Base-by-base conservation (phyloP, 1,284 basidiomycete species). In the Sporisorium scitamineum region DNA sequence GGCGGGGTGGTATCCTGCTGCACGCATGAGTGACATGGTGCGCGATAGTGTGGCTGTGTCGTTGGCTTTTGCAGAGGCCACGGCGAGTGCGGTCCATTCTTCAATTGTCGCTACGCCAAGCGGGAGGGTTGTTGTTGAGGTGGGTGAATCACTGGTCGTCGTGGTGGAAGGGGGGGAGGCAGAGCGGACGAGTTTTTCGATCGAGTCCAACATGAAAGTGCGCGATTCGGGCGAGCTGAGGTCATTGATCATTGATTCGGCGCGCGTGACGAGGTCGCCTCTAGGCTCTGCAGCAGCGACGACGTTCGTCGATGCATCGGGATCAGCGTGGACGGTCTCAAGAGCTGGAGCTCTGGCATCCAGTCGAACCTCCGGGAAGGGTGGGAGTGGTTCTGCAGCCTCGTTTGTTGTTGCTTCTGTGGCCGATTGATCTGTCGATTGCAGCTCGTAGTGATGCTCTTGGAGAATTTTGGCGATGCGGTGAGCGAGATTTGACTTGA, bases 21-120 rank as follows among this genome's bases (percentile, higher is more conserved):
- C n/a, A 20, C 70, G 47, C 75, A 81, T 77, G 22, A 77, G 56
- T 1, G 48, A 34, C 1, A 83, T 47, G 18, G 70, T 65, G 11
- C 76, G 54, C 5, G 41, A 10, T 3, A 78, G 57, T 2, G 66
- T 69, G 2, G 47, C 42, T 2, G 26, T 26, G 29, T 81, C 80
- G 47, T 54, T 39, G 2, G 72, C 63, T 10, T 54, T 52, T 3
- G 80, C 81, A 2, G 72, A 78, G 0, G 78, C 37, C 13, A 80
- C 67, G 16, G 79, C 78, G 8, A 83, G 54, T 0, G 80, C 79
- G 5, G 55, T 62, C 81, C 81, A 83, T 44, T 80, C 81, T 16
- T 74, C 52, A 14, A 50, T 52, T 0, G 65, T 54, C 5, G 73
- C 75, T 6, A 82, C 58, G 9, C 76, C 80, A 20, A 73, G 58